A percentile compares a stretch with the other conserved stretches of the same genome.
Conservation (phyloP, 768 basidiomycete genomes). For the Suillus fuscotomentosus region DNA sequence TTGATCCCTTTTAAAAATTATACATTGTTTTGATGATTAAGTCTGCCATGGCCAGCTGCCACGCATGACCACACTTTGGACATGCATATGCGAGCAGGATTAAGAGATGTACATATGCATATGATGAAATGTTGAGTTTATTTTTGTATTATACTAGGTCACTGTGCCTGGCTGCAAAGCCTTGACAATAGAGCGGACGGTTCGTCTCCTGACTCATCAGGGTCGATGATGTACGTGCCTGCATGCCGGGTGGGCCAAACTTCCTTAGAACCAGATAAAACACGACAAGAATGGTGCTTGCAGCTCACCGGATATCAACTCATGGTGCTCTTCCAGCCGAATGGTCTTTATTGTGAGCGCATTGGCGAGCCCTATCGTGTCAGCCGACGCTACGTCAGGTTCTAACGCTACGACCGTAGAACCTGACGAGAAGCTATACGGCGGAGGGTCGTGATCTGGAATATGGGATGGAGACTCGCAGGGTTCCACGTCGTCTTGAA, state of each 20-base stretch:
- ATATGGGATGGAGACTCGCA: neutral
- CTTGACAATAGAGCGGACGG: neutral
- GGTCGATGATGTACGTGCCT: slow-evolving; percentile 45
- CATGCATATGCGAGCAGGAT: neutral
- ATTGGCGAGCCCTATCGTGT: neutral
- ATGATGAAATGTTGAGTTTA: neutral
- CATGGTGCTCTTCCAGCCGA: slow-evolving; percentile 12
- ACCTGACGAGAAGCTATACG: neutral
- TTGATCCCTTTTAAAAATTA: neutral
- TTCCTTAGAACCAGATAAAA: neutral
- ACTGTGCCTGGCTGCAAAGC: slow-evolving; percentile 12
- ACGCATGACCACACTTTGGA: neutral
- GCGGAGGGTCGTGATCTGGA: no score
- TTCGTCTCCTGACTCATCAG: slow-evolving; percentile 31
- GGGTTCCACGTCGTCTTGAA: neutral
- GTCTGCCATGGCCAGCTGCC: neutral
- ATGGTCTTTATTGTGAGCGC: neutral
- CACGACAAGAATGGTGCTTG: neutral
- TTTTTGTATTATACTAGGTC: slow-evolving; percentile 14
- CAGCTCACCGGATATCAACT: slow-evolving; percentile 31
- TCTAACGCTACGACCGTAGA: neutral
- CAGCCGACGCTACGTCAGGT: neutral
- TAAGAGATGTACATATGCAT: neutral
- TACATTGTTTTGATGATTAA: neutral
- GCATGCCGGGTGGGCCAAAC: neutral